Base-by-base conservation (phyloP, 257 asterid species). In the Fraxinus anomala region DNA sequence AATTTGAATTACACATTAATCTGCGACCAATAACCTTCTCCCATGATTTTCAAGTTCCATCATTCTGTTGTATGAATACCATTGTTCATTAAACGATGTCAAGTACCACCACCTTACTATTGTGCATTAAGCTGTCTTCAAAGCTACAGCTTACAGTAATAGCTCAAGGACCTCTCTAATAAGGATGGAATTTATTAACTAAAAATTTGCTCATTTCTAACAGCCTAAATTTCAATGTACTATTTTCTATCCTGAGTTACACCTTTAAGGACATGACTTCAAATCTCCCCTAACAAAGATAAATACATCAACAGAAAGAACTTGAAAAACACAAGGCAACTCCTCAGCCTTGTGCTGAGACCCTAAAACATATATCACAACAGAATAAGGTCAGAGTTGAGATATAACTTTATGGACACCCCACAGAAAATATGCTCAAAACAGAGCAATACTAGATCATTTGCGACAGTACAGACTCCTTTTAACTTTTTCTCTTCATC, bases 301-400 rank as follows among this genome's bases (percentile, higher is more conserved):
- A 63, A 24, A 23, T 8, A 21, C 17, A 24, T 21, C 17, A 9
- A 63, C 31, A 63, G 6, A 63, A 63, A 63, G 7, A 63, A 24
- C 33, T 10, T 40, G 2, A 9, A 40, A 40, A 54, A 54, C 19
- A 5, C 23, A 75, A 75, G 21, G 30, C 11, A 74, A 34, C 19
- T 51, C 56, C 31, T 61, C 49, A 74, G 72, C 61, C 59, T 70
- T 47, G 33, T 75, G 34, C 72, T 19, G 75, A 1, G 33, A 42
- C 77, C 59, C 73, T 66, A 28, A 47, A 37, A 40, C 66, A 56
- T n/a, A n/a, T 11, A 23, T 63, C 34, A 11, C 23, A 63, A 24
- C 4, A 3, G 12, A 24, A 21, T 8, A 63, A 44, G 8, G 34
- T 23, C 68, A 63, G 3, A 23, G 34, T 17, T 11, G 17, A 63